These are phyloP conservation scores for Candida maris DNA, from an alignment of 805 yeast species.

Conservation along the genomic window DNA sequence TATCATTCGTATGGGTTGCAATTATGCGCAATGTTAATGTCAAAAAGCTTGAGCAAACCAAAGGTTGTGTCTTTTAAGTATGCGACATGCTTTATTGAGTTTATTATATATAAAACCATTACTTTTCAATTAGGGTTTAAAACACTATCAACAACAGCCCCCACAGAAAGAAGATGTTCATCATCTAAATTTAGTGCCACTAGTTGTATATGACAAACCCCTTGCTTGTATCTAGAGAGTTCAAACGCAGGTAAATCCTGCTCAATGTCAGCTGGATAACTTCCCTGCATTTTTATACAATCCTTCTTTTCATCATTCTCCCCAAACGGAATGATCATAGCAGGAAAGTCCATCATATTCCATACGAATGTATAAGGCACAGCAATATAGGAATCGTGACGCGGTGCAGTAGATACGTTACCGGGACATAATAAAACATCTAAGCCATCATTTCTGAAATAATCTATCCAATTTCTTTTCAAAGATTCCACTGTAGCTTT, in stretches of 20 bases:
- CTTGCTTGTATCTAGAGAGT: slow-evolving; percentile 50
- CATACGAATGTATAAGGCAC: slow-evolving; percentile 17
- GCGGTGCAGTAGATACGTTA: slow-evolving; percentile 16
- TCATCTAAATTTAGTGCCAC: slow-evolving; percentile 55
- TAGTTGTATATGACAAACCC: slow-evolving; percentile 61
- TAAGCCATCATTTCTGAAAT: slow-evolving; percentile 3
- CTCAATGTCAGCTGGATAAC: neutral
- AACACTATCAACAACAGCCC: slow-evolving; percentile 1
- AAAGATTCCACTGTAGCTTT: neutral
- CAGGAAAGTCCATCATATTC: slow-evolving; percentile 30
- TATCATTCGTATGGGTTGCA: slow-evolving; percentile 22
- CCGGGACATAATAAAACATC: slow-evolving; percentile 19
- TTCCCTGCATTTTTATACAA: slow-evolving; percentile 10
- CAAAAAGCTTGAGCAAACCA: slow-evolving; percentile 14
- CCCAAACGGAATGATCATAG: slow-evolving; percentile 44
- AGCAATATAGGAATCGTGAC: slow-evolving; percentile 17
- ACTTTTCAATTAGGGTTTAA: too few relatives aligned
- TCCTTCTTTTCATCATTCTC: slow-evolving; percentile 19
- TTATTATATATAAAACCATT: too few relatives aligned
- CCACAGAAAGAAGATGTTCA: slow-evolving; percentile 38
- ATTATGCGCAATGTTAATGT: slow-evolving; percentile 30
- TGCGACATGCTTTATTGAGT: too few relatives aligned
- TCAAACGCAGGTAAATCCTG: slow-evolving; percentile 36
- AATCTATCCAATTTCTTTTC: slow-evolving; percentile 2
- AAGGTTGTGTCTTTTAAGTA: too few relatives aligned